Evolutionary conservation across 345 rosid genomes (phyloP), one percentile per base, ranked within the genome.

Genomic region (Bruguiera sexangula): DNA sequence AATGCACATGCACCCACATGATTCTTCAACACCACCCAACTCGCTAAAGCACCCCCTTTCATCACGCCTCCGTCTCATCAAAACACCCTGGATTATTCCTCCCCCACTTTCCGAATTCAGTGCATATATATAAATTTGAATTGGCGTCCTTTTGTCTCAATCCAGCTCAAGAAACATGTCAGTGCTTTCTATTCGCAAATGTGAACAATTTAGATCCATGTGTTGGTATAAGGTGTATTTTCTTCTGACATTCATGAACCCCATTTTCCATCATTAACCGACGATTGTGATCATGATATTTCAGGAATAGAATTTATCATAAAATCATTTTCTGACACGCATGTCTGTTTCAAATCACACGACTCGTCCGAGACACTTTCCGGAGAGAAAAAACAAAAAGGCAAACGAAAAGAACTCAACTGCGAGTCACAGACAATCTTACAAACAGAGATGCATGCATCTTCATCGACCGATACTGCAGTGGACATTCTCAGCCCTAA

Each of bases 1-100:
- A 78, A 84, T 78, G 84, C 96, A 91, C 97, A 88, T 91, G 97
- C 87, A 76, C 9, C 85, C 96, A 89, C 96, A 89, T 91, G 97
- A 89, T 86, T 84, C 58, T 73, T 72, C 79, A 58, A 75, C 82
- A 64, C 67, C 73, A 69, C 76, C 71, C 62, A 62, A 71, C 80
- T 22, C 50, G 67, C 61, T 60, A 48, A 63, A 56, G 65, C 77
- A 67, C 76, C 71, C 66, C 68, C 80, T 67, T 27, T 61, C 68
- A 66, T 64, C 62, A 62, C 77, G 58, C 71, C 52, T 46, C 67
- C 60, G 31, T 73, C 89, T 83, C 78, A 64, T 82, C 79, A 75
- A 68, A 76, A 81, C 95, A 84, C 89, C 72, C 95, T 89, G 95
- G 87, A 89, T 89, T 86, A 87, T 87, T 89, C 91, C 81, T 74